Conservation (phyloP, 2,329 filamentous ascomycete genomes). For the Tympanopsis confertula region DNA sequence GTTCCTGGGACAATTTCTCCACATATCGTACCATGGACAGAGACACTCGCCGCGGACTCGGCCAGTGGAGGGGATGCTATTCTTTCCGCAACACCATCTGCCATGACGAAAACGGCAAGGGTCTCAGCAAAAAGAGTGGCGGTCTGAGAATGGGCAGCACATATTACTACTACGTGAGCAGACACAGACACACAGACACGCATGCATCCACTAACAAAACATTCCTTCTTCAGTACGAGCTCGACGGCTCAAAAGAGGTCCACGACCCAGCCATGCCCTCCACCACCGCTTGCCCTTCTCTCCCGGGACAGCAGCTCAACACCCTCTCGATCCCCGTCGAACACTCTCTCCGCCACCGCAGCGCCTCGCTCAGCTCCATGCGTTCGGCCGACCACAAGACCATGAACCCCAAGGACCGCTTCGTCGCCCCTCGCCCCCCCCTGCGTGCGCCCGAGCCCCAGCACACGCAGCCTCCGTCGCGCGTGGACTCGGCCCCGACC, state of each 20-base stretch:
- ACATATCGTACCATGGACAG: constrained; percentile 70
- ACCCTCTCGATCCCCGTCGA: constrained; percentile 71
- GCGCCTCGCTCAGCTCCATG: constrained; percentile 53
- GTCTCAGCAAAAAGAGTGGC: constrained; percentile 50
- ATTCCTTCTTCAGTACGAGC: constrained; percentile 54
- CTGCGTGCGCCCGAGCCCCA: constrained; percentile 34
- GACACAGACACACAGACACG: constrained; percentile 3
- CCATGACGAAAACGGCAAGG: constrained; percentile 52
- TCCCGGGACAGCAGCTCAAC: constrained; percentile 82
- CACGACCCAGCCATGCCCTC: constrained; percentile 62
- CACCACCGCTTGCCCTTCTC: constrained; percentile 70
- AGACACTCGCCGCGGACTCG: constrained; percentile 62
- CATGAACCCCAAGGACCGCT: constrained; percentile 70
- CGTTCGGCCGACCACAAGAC: constrained; percentile 52
- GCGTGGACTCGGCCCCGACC: constrained; percentile 11
- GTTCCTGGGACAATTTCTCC: constrained; percentile 92
- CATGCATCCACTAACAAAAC: constrained; percentile 14
- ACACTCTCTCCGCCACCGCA: constrained; percentile 44
- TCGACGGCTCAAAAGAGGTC: constrained; percentile 68
- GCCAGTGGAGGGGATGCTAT: constrained; percentile 80
- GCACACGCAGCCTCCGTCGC: constrained; percentile 19
- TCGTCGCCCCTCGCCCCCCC: constrained; percentile 53
- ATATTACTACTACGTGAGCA: constrained; percentile 89
- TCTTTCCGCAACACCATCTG: constrained; percentile 76
- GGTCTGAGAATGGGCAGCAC: constrained; percentile 84